Percentiles rank a stretch among this genome's conserved stretches.
These are phyloP conservation scores for Micromonas pusilla DNA, from an alignment of 139 green algal genomes.

Conservation along the genomic window DNA sequence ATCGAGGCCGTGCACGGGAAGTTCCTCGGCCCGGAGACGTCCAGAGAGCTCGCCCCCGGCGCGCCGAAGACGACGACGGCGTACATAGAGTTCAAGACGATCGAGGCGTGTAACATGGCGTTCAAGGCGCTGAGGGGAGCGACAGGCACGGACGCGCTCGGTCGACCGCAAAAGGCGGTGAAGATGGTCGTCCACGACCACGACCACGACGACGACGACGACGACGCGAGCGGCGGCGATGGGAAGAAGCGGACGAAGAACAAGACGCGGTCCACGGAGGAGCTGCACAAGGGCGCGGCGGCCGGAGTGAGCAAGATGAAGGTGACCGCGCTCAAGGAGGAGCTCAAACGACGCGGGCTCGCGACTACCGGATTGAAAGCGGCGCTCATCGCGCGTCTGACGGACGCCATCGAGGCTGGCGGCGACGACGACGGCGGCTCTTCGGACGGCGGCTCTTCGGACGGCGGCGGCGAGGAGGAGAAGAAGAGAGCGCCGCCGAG, in stretches of 20 bases:
- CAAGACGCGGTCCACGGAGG: background rate
- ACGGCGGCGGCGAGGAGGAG: background rate
- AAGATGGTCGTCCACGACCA: background rate
- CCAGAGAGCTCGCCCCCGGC: background rate
- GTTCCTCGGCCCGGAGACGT: background rate
- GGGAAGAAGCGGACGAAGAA: background rate
- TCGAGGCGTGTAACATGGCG: conserved; percentile 6
- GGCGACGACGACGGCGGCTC: background rate
- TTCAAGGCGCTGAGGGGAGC: conserved; percentile 21
- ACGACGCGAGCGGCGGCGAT: too few relatives aligned
- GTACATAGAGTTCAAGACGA: conserved; percentile 4
- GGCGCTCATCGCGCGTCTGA: background rate
- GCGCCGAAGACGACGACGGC: background rate
- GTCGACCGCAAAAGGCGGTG: conserved; percentile 16
- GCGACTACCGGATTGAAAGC: background rate
- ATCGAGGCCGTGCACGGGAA: background rate
- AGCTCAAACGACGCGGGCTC: background rate
- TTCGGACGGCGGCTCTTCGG: background rate
- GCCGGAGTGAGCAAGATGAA: background rate
- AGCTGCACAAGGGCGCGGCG: background rate
- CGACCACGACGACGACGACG: background rate
- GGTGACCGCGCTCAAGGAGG: background rate
- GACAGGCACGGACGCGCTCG: conserved; percentile 9
- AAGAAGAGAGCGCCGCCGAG: background rate
- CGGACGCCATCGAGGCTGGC: background rate